Conservation (phyloP, 805 yeast species). For the Candida glaebosa region DNA sequence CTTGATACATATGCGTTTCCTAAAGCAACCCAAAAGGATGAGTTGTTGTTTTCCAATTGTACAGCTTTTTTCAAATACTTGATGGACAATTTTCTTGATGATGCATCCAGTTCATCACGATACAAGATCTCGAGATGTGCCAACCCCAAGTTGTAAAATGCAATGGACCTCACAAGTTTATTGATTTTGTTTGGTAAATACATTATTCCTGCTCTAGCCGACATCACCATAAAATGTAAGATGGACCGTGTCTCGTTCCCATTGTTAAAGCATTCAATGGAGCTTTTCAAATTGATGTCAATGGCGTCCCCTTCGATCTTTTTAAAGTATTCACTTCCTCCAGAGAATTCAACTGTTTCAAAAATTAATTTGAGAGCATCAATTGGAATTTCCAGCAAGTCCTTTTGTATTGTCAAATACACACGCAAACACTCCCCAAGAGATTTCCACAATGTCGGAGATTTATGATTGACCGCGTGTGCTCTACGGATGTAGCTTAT, state of each 20-base stretch:
- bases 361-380: slow-evolving; percentile 21
- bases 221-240: slow-evolving; percentile 38
- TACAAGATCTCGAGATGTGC: slow-evolving; percentile 46
- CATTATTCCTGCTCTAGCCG: slow-evolving; percentile 44
- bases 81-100: slow-evolving; percentile 51
- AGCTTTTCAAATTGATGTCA: slow-evolving; percentile 14
- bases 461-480: slow-evolving; percentile 27
- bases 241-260: slow-evolving; percentile 28
- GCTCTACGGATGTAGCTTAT: slow-evolving; percentile 42
- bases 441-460: slow-evolving; percentile 65
- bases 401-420: slow-evolving; percentile 53
- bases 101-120: slow-evolving; percentile 9
- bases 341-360: slow-evolving; percentile 8
- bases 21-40: slow-evolving; percentile 76
- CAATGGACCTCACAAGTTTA: slow-evolving; percentile 51
- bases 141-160: slow-evolving; percentile 68
- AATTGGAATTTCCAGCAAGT: slow-evolving; percentile 47
- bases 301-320: slow-evolving; percentile 11
- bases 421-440: slow-evolving; percentile 56
- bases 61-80: slow-evolving; percentile 62
- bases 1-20: slow-evolving; percentile 69
- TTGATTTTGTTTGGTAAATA: slow-evolving; percentile 34
- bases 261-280: slow-evolving; percentile 14
- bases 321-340: slow-evolving; percentile 20
- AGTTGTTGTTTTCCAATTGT: slow-evolving; percentile 63